Base-by-base conservation (phyloP, 805 yeast species). In the Candida vaughaniae region DNA sequence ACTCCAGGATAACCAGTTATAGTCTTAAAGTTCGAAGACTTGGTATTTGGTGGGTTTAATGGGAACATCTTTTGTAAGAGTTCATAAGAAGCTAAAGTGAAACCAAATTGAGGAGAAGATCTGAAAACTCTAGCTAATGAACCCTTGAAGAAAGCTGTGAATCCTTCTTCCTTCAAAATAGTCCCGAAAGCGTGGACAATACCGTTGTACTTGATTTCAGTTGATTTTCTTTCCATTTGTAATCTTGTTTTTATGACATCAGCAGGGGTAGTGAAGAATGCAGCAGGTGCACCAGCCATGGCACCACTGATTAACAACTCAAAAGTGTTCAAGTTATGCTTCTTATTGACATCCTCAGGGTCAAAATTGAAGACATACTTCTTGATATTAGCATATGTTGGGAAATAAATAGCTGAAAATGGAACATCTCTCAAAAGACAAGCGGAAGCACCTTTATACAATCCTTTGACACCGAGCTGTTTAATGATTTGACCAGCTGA, bases 51-150 rank as follows among this genome's bases (percentile, higher is more conserved):
- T 26, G 74, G 73, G 62, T 69, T 80, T 47, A 84, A 74, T 31
- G 96, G 96, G 63, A 88, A 69, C 52, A 82, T 53, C 32, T 73
- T 77, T 59, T 91, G 95, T 62, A 91, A 80, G 22, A 93, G 62
- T 63, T 91, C 99, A 64, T 93, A 91, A 17, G 96, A 90, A n/a
- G 98, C 98, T 53, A 91, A 75, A 5, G 99, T 91, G 66, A 90
- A 90, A 38, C 98, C 99, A 61, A 91, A 91, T 64, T 91, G 99
- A 6, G 99, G 99, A 1, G 97, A 89, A 4, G 97, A 90, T 64
- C 98, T 78, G 54, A 89, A 71, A 26, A 91, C 89, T 62, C 99
- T 79, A 5, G 98, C 98, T 40, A 90, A 77, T 25, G 97, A 95
- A 53, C 99, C 99, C 71, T 91, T 91, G 75, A 90, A 91, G 57